Percentiles rank a stretch among this genome's conserved stretches.
Conservation (phyloP, 2,329 filamentous ascomycete genomes). For the Colletotrichum simmondsii region DNA sequence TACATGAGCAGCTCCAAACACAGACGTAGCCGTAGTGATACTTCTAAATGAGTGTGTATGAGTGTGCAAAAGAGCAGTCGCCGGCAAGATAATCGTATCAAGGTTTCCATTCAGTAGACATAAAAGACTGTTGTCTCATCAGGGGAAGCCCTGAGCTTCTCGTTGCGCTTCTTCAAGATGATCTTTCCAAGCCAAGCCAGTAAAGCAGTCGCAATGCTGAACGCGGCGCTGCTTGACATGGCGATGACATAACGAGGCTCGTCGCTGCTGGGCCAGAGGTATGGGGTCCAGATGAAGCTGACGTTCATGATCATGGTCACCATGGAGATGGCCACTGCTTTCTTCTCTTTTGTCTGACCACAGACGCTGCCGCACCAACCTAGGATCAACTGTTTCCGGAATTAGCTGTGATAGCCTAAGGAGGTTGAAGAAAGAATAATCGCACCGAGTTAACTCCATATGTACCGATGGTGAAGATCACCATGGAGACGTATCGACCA, state of each 20-base stretch:
- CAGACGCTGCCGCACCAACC: constrained; percentile 50
- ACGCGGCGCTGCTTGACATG: constrained; percentile 45
- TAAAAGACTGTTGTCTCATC: constrained; percentile 41
- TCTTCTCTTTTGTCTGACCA: constrained; percentile 56
- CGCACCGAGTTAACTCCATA: constrained; percentile 47
- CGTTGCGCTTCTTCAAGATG: constrained; percentile 48
- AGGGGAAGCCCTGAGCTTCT: constrained; percentile 40
- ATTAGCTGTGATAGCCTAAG: not conserved
- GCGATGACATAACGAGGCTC: constrained; percentile 52
- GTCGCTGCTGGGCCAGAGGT: constrained; percentile 51
- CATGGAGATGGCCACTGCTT: constrained; percentile 48
- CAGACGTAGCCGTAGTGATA: too few species aligned
- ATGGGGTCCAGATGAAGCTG: constrained; percentile 54
- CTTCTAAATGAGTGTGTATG: too few species aligned
- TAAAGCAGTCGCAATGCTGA: constrained; percentile 47
- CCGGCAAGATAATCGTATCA: too few species aligned
- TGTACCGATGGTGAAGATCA: constrained; percentile 43
- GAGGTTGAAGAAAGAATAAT: constrained; percentile 36
- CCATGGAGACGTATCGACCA: constrained; percentile 43
- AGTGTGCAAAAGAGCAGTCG: too few species aligned
- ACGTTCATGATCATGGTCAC: constrained; percentile 40
- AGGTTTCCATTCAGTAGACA: constrained; percentile 30
- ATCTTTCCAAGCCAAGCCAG: constrained; percentile 50
- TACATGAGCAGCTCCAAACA: too few species aligned
- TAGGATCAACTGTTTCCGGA: constrained; percentile 23